Evolutionary conservation across 805 yeast genomes (phyloP), one percentile per base, ranked within the genome.

Genomic region (Spathaspora arborariae): DNA sequence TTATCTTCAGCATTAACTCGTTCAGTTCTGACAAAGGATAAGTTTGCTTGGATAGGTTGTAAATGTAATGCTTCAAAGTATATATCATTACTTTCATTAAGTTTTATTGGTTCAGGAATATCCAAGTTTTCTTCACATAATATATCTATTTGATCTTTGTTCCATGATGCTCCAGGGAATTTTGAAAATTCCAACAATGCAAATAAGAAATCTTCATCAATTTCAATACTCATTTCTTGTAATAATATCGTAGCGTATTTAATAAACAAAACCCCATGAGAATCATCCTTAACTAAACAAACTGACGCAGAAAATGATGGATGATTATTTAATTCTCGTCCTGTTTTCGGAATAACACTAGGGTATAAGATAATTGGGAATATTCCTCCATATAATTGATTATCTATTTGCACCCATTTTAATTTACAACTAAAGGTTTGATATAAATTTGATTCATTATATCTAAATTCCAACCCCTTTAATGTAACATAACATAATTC

Each of bases 381-480:
- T 1, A 84, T 78, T 10, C 96, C 87, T 3, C 96, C 96, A 57
- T 82, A 88, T 41, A 92, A 67, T 60, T 90, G 96, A 58, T 94
- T 92, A 62, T 94, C 99, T 41, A 92, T 75, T 64, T 94, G 99
- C 26, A 94, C 70, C 99, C 99, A 95, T 59, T 92, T 91, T 56
- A 91, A 65, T 59, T 89, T 90, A 67, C 84, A 68, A 51, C 91
- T 81, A 39, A 88, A 56, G 15, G 88, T 88, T 60, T 90, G 96
- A 55, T 87, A 88, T 18, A 88, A 65, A 27, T 88, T 94, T 0
- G 97, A 85, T 51, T 88, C 92, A 56, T 84, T 86, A 63, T 85
- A 89, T 39, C 85, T 74, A 16, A 91, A 49, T 58, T 90, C 97
- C 45, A 90, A 60, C 1, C 97, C 97, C 45, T 88, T 74, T 20